Percentiles rank a stretch among this genome's conserved stretches.
Evolutionary conservation across 768 basidiomycete species (phyloP).

Genomic region (Basidioascus undulatus): DNA sequence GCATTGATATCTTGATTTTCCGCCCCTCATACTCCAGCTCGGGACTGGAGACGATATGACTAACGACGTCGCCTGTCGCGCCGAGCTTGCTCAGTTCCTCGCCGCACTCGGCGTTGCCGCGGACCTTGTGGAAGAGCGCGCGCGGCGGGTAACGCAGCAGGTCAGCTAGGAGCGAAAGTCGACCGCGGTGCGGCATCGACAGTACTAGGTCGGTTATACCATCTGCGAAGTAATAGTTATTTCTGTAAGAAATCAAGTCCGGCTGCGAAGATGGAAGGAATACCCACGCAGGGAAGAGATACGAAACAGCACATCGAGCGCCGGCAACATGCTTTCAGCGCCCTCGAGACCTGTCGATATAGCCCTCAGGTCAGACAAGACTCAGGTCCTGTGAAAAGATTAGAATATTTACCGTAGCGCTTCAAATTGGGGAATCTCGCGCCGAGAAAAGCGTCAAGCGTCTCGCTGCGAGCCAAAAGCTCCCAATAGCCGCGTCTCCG

Average conservation of each 20-base stretch:
- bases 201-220: constrained; percentile 25
- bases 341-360: constrained; percentile 60
- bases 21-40: constrained; percentile 25
- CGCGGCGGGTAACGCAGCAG: constrained; percentile 41
- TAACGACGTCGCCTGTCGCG: constrained; percentile 56
- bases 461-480: constrained; percentile 50
- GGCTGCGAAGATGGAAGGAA: no score
- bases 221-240: no score
- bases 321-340: constrained; percentile 80
- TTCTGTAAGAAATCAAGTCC: no score
- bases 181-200: constrained; percentile 35
- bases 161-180: constrained; percentile 61
- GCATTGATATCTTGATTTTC: constrained; percentile 43
- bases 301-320: constrained; percentile 46
- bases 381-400: no score
- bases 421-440: constrained; percentile 54
- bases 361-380: no score
- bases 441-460: constrained; percentile 63
- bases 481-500: constrained; percentile 30
- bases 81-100: not conserved
- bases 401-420: constrained; percentile 24
- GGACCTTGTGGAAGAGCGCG: constrained; percentile 60
- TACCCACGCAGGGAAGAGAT: not conserved
- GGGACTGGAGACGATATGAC: constrained; percentile 51
- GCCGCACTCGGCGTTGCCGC: no score